Evolutionary conservation across 495 filamentous ascomycete species (phyloP), one percentile per base, ranked within the genome.

Genomic region (Penicillium salamii): DNA sequence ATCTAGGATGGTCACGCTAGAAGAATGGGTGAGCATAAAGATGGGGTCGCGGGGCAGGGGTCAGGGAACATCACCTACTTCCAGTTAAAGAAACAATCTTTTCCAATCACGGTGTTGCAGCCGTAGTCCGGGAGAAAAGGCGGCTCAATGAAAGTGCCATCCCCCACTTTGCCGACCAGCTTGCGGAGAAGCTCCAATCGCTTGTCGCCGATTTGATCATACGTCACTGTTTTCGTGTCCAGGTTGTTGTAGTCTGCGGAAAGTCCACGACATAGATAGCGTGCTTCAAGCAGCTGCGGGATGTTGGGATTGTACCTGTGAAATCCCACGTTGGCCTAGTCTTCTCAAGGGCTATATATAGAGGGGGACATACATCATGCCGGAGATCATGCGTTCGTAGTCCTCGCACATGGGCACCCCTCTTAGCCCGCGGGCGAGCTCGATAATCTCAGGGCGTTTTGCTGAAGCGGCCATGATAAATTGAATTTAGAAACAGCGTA

Each of bases 1-100:
- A 67, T 95, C 90, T 8, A 93, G 63, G 57, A 88, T 80, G 0
- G 80, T 86, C 42, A 78, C 57, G 41, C 66, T 76, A 37, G n/a
- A 6, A 14, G 23, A 26, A 15, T 36, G 26, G 20, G 15, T 50
- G 37, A 7, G 35, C 8, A 8, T 26, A n/a, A n/a, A n/a, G n/a
- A n/a, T n/a, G n/a, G n/a, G n/a, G n/a, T n/a, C n/a, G n/a, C n/a
- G n/a, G n/a, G n/a, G n/a, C n/a, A n/a, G n/a, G n/a, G n/a, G n/a
- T n/a, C n/a, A n/a, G n/a, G n/a, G n/a, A n/a, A n/a, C 1, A 17
- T 17, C 5, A 64, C 62, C 53, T n/a, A 79, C 72, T 72, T 75
- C 61, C 76, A 80, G 49, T 81, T 81, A 15, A 75, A 61, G 49
- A 78, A 78, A 53, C 74, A 80, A 23, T 73, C 56, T 19, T 68